Base-by-base conservation (phyloP, 2,329 filamentous ascomycete genomes). In the Claviceps humidiphila region DNA sequence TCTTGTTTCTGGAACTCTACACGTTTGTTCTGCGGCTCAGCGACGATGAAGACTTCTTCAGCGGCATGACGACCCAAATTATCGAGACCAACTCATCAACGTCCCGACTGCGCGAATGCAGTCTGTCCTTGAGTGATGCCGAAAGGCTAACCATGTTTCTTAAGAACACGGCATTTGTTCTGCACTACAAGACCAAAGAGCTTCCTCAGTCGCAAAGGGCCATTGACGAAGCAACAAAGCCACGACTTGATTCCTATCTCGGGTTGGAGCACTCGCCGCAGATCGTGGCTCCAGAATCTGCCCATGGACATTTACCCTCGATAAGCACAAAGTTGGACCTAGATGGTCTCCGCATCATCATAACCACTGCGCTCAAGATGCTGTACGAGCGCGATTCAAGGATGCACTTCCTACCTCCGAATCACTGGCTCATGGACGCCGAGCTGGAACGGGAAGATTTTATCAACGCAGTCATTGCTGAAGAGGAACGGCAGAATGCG, bases 41-140 rank as follows among this genome's bases (percentile, higher is more conserved):
- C 64, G 93, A 98, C 59, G 93, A 98, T 57, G 91, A 97, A 58
- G 93, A 98, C 60, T 98, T 98, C 63, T 85, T 95, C 56, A 78
- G 81, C 53, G 75, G 76, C 52, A 69, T 78, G 55, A 70, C 66
- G 41, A 70, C 73, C 26, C 58, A 62, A 51, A 53, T 65, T 34
- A 58, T 70, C 20, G 66, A 68, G n/a, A 63, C 60, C 20, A 67
- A 64, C 47, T 70, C 64, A 30, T 70, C 65, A 24, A 71, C 60
- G 52, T 77, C 73, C 50, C 74, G 72, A 51, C 74, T 76, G 57
- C 75, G 74, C 66, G 74, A 70, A 55, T 85, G 87, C 64, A 83
- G 87, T 45, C 73, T 97, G 5, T 78, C 81, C 1, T 68, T 91
- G 9, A 65, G 70, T 11, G 85, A 95, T 51, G 75, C 97, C 3